These are phyloP conservation scores for Calonectria fujianensis DNA, from an alignment of 2,329 filamentous ascomycete species.

Conservation along the genomic window DNA sequence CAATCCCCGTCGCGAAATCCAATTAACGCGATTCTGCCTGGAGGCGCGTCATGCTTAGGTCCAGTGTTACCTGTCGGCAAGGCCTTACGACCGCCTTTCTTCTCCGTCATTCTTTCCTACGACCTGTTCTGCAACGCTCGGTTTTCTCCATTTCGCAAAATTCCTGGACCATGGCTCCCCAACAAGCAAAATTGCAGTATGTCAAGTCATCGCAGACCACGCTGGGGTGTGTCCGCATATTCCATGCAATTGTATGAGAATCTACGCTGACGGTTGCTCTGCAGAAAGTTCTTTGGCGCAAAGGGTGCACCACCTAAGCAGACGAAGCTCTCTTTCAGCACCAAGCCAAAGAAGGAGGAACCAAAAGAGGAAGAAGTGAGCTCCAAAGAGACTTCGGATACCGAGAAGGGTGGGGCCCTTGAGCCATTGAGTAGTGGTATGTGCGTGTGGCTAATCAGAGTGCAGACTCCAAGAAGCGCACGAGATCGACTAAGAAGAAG, in stretches of 20 bases:
- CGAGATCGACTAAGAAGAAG: conserved; percentile 53
- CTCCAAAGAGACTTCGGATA: conserved; percentile 62
- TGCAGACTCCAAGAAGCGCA: conserved; percentile 69
- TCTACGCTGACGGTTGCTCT: conserved; percentile 21
- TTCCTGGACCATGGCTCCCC: conserved; percentile 68
- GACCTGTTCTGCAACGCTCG: conserved; percentile 33
- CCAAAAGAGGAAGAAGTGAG: conserved; percentile 54
- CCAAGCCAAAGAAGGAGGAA: conserved; percentile 68
- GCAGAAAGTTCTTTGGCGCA: conserved; percentile 89
- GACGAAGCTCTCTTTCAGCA: conserved; percentile 85
- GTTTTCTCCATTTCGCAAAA: conserved; percentile 33
- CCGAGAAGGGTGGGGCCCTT: conserved; percentile 60
- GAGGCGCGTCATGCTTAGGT: conserved; percentile 58
- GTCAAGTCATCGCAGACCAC: conserved; percentile 84
- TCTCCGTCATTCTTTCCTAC: conserved; percentile 42
- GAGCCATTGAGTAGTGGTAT: conserved; percentile 24
- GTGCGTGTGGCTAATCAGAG: background rate
- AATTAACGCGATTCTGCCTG: conserved; percentile 66
- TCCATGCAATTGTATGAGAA: background rate
- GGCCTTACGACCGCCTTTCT: conserved; percentile 46
- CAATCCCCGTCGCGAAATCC: conserved; percentile 50
- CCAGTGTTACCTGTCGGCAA: conserved; percentile 48
- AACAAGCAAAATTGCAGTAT: conserved; percentile 93
- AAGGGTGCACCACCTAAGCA: conserved; percentile 79
- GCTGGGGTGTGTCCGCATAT: conserved; percentile 74